These are phyloP conservation scores for Zoysia pacifica DNA, from an alignment of 176 grass and related monocot genomes.

Conservation along the genomic window DNA sequence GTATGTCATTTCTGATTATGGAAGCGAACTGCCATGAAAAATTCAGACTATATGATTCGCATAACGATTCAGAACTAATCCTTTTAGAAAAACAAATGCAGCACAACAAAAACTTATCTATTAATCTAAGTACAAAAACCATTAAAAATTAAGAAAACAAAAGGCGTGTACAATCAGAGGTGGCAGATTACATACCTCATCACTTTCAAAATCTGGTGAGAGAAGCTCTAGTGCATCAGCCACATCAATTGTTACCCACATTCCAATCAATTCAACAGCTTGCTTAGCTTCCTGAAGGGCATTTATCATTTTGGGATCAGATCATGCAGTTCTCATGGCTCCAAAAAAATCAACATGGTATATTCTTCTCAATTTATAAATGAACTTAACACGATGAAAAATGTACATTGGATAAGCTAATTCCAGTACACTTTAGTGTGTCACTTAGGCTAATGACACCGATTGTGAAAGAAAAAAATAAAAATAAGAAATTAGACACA, in stretches of 20 bases:
- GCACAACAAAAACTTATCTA: not conserved
- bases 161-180: conserved; percentile 22
- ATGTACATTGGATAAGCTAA: conserved; percentile 5
- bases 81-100: not conserved
- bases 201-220: conserved; percentile 89
- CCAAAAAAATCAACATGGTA: not conserved
- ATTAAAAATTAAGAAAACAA: conserved; percentile 4
- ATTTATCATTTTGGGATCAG: conserved; percentile 29
- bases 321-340: conserved; percentile 5
- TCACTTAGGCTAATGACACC: not conserved
- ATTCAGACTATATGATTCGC: not conserved
- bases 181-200: conserved; percentile 60
- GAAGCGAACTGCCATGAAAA: conserved; percentile 4
- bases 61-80: conserved; percentile 8
- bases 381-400: not conserved
- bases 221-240: conserved; percentile 96
- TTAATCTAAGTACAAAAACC: conserved; percentile 8
- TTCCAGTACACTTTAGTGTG: not conserved
- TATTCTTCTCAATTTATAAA: not conserved
- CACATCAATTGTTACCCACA: conserved; percentile 95
- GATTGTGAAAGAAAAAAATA: conserved; percentile 17
- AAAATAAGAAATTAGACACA: conserved; percentile 13
- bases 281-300: conserved; percentile 86
- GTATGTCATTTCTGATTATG: not conserved
- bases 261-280: conserved; percentile 91